Evolutionary conservation across 352 stramenopile species (phyloP).

Genomic region (Globisporangium okanoganense): DNA sequence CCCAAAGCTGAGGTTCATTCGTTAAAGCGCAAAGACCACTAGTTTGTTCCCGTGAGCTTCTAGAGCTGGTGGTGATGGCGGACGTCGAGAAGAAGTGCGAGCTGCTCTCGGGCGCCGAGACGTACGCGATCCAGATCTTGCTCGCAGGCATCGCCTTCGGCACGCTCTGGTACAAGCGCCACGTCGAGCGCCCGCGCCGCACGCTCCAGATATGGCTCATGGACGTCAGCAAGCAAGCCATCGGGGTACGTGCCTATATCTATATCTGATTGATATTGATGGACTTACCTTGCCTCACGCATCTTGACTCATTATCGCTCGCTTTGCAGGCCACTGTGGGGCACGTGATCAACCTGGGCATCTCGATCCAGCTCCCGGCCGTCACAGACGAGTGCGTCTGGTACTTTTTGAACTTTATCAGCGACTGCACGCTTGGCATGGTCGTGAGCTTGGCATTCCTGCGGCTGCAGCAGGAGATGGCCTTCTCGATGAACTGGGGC

Average conservation of each 20-base stretch:
- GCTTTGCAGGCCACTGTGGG: conserved; percentile 37
- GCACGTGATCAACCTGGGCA: conserved; percentile 72
- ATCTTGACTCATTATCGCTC: not conserved
- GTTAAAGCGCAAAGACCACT: not conserved
- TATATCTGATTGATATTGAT: not conserved
- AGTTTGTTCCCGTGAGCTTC: not conserved
- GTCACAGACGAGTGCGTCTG: conserved; percentile 82
- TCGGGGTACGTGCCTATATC: conserved; percentile 35
- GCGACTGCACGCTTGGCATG: conserved; percentile 81
- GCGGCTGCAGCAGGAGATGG: conserved; percentile 69
- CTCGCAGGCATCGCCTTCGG: conserved; percentile 58
- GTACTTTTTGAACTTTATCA: conserved; percentile 86
- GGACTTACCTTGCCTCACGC: not conserved
- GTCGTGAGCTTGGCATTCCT: conserved; percentile 69
- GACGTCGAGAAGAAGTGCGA: conserved; percentile 35
- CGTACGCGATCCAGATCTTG: conserved; percentile 69
- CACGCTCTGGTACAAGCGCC: conserved; percentile 83
- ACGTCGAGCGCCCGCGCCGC: conserved; percentile 64
- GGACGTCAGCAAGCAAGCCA: conserved; percentile 83
- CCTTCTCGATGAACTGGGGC: conserved; percentile 66
- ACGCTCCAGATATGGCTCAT: conserved; percentile 74
- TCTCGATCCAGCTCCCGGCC: conserved; percentile 64
- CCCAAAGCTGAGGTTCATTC: no score
- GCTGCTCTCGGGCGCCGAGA: conserved; percentile 62
- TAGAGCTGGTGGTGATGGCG: no score